Evolutionary conservation across 352 stramenopile species (phyloP), one percentile per base, ranked within the genome.

Genomic region (Achlya hypogyna): DNA sequence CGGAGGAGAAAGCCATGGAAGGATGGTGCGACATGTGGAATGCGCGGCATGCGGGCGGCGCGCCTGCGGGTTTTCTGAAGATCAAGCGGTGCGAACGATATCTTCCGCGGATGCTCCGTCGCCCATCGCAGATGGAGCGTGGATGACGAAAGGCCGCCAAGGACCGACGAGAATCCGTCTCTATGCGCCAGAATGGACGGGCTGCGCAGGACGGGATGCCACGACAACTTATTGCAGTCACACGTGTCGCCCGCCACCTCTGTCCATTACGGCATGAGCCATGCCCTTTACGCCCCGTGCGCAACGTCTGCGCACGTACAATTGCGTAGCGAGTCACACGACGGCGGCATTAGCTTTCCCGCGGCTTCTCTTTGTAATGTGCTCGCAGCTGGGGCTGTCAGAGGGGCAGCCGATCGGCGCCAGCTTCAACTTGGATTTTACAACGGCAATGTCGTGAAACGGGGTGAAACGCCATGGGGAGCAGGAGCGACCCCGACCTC

Each of bases 1-100:
- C 22, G 42, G 31, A 3, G 8, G 25, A 56, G 25, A 56, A n/a
- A 10, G 31, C 4, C 25, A 20, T 56, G 25, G 2, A 56, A 10
- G 2, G 49, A n/a, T 27, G 12, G 12, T 56, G 49, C 49, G 49
- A 56, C 49, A 56, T 56, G 49, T 56, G 20, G 49, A 56, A 56
- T 22, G 38, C n/a, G 38, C 38, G 25, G 31, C 31, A 10, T 56
- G 25, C 25, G 4, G 25, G 31, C 42, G 42, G n/a, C n/a, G n/a
- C 38, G 38, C 38, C 38, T 45, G 38, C 38, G 14, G 16, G 16
- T 56, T 56, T 56, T 56, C 49, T 56, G 49, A 56, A 56, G 49
- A 56, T 38, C 18, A 49, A 49, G 42, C 42, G 42, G 18, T 18
- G 42, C 18, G 22, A 49, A 49, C n/a, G n/a, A n/a, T n/a, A n/a